phyloP scores from a whole-genome alignment of 257 asterid species.

The Rhazya stricta region DNA sequence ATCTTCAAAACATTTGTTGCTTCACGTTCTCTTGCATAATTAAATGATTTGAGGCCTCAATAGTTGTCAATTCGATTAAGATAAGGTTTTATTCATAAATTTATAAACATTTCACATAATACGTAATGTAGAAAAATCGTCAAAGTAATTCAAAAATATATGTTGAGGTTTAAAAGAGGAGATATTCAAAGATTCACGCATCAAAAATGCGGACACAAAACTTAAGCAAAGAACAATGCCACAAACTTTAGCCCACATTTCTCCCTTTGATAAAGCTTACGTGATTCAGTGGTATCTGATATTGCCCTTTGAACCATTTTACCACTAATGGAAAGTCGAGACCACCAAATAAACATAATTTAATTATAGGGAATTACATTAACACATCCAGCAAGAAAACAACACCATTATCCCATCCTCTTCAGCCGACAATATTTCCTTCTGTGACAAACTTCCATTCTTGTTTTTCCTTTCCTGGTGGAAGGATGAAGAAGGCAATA shows the following conservation, averaged over 20 bases:
- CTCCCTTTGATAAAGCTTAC: neutral
- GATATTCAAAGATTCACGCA: neutral
- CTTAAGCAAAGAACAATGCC: neutral
- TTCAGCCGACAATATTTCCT: too few relatives aligned
- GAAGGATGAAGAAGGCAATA: too few relatives aligned
- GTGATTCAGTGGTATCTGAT: neutral
- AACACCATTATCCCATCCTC: too few relatives aligned
- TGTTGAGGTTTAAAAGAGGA: too few relatives aligned
- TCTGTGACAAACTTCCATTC: too few relatives aligned
- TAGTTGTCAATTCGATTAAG: neutral
- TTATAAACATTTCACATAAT: too few relatives aligned
- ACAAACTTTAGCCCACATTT: neutral
- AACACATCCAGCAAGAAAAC: neutral
- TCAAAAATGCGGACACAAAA: neutral
- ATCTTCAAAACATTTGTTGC: neutral
- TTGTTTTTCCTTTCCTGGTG: too few relatives aligned
- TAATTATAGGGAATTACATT: too few relatives aligned
- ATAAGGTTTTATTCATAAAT: neutral
- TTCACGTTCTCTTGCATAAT: too few relatives aligned
- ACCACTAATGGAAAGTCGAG: neutral
- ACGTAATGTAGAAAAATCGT: too few relatives aligned
- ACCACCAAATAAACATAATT: neutral
- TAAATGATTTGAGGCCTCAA: neutral
- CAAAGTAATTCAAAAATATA: too few relatives aligned
- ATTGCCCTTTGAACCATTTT: neutral